Conservation (phyloP, 768 basidiomycete genomes). For the Lentinus tigrinus region DNA sequence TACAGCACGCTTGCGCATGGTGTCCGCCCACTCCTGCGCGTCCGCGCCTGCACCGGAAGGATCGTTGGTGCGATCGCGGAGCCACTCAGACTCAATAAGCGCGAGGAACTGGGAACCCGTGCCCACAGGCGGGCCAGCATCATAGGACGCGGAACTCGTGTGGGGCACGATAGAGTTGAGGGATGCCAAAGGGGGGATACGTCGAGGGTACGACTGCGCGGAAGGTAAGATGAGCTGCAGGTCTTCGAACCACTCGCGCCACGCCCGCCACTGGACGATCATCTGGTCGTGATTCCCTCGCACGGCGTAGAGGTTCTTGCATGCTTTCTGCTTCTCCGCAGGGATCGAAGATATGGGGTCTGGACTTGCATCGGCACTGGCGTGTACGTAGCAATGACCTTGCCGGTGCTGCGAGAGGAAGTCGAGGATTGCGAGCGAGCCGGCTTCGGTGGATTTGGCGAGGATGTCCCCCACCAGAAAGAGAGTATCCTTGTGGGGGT, state of each 20-base stretch:
- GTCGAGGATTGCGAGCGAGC: slow-evolving; percentile 61
- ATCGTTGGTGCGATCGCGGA: slow-evolving; percentile 25
- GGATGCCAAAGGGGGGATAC: not conserved
- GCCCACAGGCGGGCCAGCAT: slow-evolving; percentile 18
- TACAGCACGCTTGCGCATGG: slow-evolving; percentile 25
- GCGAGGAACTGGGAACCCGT: slow-evolving; percentile 51
- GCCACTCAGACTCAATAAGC: slow-evolving; percentile 46
- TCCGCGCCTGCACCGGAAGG: slow-evolving; percentile 30
- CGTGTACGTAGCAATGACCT: slow-evolving; percentile 1
- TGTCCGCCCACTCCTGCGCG: slow-evolving; percentile 41
- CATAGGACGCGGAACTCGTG: slow-evolving; percentile 1
- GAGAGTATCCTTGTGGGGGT: slow-evolving; percentile 60
- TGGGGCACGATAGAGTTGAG: not conserved
- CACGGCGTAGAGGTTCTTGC: slow-evolving; percentile 60
- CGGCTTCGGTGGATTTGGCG: slow-evolving; percentile 60
- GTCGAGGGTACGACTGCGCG: not conserved
- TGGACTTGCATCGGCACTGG: not conserved
- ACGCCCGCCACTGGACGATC: slow-evolving; percentile 85
- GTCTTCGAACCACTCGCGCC: slow-evolving; percentile 74
- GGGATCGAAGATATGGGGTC: not conserved
- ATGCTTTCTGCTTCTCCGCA: not conserved
- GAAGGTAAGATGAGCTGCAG: slow-evolving; percentile 20
- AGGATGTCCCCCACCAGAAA: slow-evolving; percentile 85
- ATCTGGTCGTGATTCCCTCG: slow-evolving; percentile 95
- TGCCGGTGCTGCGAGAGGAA: slow-evolving; percentile 59